Base-by-base conservation (phyloP, 768 basidiomycete species). In the Amyloporia xantha region DNA sequence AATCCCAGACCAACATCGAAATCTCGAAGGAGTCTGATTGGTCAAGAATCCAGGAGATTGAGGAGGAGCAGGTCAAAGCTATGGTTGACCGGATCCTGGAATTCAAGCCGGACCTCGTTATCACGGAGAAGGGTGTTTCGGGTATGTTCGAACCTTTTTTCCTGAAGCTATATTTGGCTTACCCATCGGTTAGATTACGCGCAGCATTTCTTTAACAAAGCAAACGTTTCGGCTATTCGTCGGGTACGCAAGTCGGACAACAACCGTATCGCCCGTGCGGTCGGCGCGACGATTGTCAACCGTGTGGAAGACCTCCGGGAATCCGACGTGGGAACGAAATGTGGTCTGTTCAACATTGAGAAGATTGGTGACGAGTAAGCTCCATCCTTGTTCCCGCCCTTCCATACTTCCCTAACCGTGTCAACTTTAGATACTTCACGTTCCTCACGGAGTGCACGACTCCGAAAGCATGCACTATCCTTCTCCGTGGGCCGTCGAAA, bases 181-280 rank as follows among this genome's bases (percentile, higher is more conserved):
- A 12, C 35, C 12, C 35, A 3, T 35, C 41, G 36, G 35, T 4
- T 51, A 93, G 95, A 99, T 60, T 82, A 91, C 42, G 95, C 96
- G 0, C 96, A 98, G 59, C 86, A 94, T 58, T 78, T 92, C 61
- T 79, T 98, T 50, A 78, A 81, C 59, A 89, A 89, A 60, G 77
- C 87, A 55, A 86, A 91, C 61, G 81, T 98, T 50, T 87, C 92
- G n/a, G 89, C 91, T 25, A 77, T 98, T 52, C 88, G 96, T 36
- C 86, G 96, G n/a, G 93, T 98, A 9, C 86, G 96, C 63, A 99
- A 98, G 68, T 93, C 92, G 2, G 96, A 99, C 67, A 97, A 98
- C 74, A 99, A 98, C 69, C 89, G 96, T 39, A 90, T 98, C 55
- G 96, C 96, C 0, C 84, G 96, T 21, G 94, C 93, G 1, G 84